phyloP scores from a whole-genome alignment of 2,329 filamentous ascomycete genomes.

The Akanthomyces lecanii region DNA sequence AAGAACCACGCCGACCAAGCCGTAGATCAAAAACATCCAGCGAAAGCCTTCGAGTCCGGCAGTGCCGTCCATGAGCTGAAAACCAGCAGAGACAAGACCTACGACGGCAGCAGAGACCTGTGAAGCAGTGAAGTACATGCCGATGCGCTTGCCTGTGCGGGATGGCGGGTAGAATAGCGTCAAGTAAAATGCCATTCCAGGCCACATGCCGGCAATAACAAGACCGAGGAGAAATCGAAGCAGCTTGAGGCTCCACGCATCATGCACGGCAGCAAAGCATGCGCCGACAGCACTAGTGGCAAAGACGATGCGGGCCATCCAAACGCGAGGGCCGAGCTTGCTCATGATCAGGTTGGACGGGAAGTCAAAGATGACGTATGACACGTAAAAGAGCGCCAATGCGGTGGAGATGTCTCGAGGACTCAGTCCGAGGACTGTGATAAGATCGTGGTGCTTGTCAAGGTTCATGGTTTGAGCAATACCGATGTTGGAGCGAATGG shows the following conservation, averaged over 20 bases:
- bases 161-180: constrained; percentile 89
- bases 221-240: constrained; percentile 79
- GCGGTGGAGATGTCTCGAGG: constrained; percentile 78
- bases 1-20: constrained; percentile 67
- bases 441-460: constrained; percentile 67
- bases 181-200: constrained; percentile 88
- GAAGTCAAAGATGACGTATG: constrained; percentile 85
- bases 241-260: constrained; percentile 84
- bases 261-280: constrained; percentile 76
- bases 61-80: constrained; percentile 82
- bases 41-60: constrained; percentile 75
- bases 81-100: constrained; percentile 83
- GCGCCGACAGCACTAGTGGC: constrained; percentile 80
- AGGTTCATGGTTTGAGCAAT: constrained; percentile 93
- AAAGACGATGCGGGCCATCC: constrained; percentile 90
- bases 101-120: constrained; percentile 88
- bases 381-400: constrained; percentile 84
- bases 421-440: constrained; percentile 62
- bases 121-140: constrained; percentile 82
- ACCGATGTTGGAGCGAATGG: constrained; percentile 86
- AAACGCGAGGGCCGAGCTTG: constrained; percentile 74
- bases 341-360: constrained; percentile 90
- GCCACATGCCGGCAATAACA: constrained; percentile 92
- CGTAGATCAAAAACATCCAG: constrained; percentile 92
- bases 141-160: constrained; percentile 80